Evolutionary conservation across 192 early-diverging fungal species (phyloP).

Genomic region (Coemansia sp.): DNA sequence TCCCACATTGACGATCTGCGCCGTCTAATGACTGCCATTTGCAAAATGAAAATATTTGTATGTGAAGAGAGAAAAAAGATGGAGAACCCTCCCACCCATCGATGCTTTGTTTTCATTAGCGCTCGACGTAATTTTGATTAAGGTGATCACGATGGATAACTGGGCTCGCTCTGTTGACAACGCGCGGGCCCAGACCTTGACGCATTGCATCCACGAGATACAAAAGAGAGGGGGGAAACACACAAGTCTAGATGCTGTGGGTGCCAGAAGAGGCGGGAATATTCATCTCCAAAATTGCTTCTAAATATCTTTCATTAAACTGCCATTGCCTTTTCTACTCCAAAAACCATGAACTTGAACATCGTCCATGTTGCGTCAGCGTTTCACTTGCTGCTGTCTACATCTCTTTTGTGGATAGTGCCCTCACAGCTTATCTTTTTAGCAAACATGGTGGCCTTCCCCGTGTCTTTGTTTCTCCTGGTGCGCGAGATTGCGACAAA

Average conservation of each 20-base stretch:
- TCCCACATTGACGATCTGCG: slow-evolving; percentile 37
- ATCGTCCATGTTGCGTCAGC: slow-evolving; percentile 19
- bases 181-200: background rate
- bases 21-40: slow-evolving; percentile 37
- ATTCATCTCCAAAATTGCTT: too few relatives aligned
- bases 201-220: background rate
- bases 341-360: slow-evolving; percentile 10
- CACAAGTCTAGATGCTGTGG: too few relatives aligned
- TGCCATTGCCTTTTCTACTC: too few relatives aligned
- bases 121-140: background rate
- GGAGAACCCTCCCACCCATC: background rate
- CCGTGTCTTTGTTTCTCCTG: slow-evolving; percentile 26
- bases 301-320: too few relatives aligned
- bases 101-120: background rate
- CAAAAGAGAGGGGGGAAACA: background rate
- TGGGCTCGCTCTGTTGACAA: too few relatives aligned
- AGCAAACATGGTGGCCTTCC: slow-evolving; percentile 45
- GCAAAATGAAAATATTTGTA: too few relatives aligned
- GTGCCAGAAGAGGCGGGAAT: too few relatives aligned
- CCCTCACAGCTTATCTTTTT: slow-evolving; percentile 31
- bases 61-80: background rate
- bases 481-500: slow-evolving; percentile 30
- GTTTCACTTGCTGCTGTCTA: slow-evolving; percentile 32
- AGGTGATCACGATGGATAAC: too few relatives aligned
- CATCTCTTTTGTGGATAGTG: slow-evolving; percentile 42